Evolutionary conservation across 1,139 yeast species (phyloP).

Genomic region (Meyerozyma elateridarum): DNA sequence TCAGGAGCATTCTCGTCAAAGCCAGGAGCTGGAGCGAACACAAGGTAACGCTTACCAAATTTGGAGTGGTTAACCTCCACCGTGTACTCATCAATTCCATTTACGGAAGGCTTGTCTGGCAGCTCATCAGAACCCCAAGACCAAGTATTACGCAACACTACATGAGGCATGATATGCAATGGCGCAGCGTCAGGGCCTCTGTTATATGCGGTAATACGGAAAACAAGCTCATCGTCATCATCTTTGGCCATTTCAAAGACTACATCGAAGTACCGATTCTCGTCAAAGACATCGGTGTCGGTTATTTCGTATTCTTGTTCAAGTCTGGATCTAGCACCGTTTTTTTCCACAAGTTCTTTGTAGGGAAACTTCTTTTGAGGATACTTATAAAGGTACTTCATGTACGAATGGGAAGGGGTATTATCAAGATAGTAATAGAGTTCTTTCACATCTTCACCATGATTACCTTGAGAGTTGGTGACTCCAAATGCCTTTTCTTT

Average conservation of each 20-base stretch:
- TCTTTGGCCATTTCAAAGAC: constrained; percentile 90
- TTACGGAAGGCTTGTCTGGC: constrained; percentile 48
- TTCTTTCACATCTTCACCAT: constrained; percentile 90
- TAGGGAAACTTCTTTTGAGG: constrained; percentile 87
- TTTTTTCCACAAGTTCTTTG: constrained; percentile 66
- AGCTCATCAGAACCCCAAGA: constrained; percentile 70
- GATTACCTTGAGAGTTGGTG: constrained; percentile 92
- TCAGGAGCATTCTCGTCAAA: constrained; percentile 53
- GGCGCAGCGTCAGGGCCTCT: constrained; percentile 84
- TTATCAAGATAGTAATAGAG: constrained; percentile 86
- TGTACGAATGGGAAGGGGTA: constrained; percentile 90
- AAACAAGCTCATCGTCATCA: constrained; percentile 71
- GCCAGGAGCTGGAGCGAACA: constrained; percentile 91
- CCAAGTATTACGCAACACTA: constrained; percentile 90
- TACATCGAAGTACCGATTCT: constrained; percentile 83
- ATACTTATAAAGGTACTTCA: constrained; percentile 89
- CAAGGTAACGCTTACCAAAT: constrained; percentile 66
- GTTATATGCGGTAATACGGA: constrained; percentile 87
- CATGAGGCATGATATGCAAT: constrained; percentile 79
- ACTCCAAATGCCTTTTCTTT: constrained; percentile 88
- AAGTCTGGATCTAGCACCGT: constrained; percentile 57
- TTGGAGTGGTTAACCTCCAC: constrained; percentile 65
- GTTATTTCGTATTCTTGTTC: constrained; percentile 69
- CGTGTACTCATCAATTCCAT: constrained; percentile 38
- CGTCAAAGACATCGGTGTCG: constrained; percentile 74